Evolutionary conservation across 371 early-diverging fungal genomes (phyloP).

Genomic region (Mucor lusitanicus): DNA sequence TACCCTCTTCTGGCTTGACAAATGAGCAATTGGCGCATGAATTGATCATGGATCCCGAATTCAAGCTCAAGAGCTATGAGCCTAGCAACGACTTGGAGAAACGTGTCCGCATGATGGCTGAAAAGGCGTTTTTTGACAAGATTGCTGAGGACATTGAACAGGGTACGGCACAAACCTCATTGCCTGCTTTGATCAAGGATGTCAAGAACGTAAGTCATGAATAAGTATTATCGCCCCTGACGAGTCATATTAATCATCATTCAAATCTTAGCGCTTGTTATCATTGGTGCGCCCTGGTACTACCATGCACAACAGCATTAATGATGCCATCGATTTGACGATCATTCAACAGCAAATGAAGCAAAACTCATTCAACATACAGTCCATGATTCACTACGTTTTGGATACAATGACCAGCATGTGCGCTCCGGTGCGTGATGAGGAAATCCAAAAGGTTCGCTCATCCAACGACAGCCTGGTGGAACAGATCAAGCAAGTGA

Average conservation of each 20-base stretch:
- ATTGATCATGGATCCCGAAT: conserved; percentile 76
- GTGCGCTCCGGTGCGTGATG: conserved; percentile 79
- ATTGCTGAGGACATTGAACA: conserved; percentile 53
- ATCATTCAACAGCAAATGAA: conserved; percentile 61
- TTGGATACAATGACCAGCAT: conserved; percentile 60
- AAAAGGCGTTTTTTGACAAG: conserved; percentile 67
- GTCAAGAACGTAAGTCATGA: conserved; percentile 55
- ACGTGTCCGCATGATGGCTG: conserved; percentile 55
- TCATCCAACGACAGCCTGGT: background rate
- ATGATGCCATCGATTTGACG: conserved; percentile 61
- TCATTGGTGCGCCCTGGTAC: conserved; percentile 36
- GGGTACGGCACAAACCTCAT: conserved; percentile 35
- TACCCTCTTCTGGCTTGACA: conserved; percentile 22
- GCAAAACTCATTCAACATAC: conserved; percentile 49
- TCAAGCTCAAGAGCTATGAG: conserved; percentile 45
- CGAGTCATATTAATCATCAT: no score
- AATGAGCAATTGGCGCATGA: conserved; percentile 82
- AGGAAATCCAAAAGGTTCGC: conserved; percentile 48
- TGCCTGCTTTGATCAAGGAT: conserved; percentile 55
- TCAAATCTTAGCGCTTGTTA: conserved; percentile 36
- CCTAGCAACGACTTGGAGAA: conserved; percentile 45
- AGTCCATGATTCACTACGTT: conserved; percentile 44
- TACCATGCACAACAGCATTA: conserved; percentile 41
- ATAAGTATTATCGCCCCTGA: background rate
- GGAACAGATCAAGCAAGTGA: conserved; percentile 8